Evolutionary conservation across 305 asterid species (phyloP), one percentile per base, ranked within the genome.

Genomic region (Fraxinus baroniana): DNA sequence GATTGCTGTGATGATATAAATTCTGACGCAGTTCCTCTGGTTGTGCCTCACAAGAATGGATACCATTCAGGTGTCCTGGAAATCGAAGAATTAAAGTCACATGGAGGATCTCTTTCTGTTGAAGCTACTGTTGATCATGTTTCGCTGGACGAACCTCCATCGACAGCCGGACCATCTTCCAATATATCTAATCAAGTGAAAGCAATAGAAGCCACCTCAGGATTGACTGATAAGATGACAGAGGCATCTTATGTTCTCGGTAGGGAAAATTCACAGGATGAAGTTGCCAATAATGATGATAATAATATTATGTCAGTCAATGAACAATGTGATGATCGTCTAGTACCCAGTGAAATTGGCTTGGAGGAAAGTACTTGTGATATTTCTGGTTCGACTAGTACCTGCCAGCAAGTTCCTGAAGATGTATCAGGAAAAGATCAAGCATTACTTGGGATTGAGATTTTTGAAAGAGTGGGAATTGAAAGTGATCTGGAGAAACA

Each of bases 41-140:
- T 80, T 84, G 87, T 72, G 74, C 80, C 81, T 20, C 88, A 78
- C 85, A 93, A 87, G 89, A 89, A 89, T 60, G 93, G 86, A 24
- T 73, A 79, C 84, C 89, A 86, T 85, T 82, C 87, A 7, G 84
- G 83, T 86, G 87, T 84, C 80, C 35, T 80, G 83, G 89, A 84
- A 60, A 86, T 80, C 82, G 80, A 84, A 82, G 89, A 87, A 80
- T 55, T 84, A 52, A 82, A 77, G 70, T 83, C 78, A 72, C 87
- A 80, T 72, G 91, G 84, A 74, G 82, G 85, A 72, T 84, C 88
- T 83, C 87, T 87, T 74, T 64, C 76, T 20, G 41, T 64, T 52
- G 86, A 84, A 64, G 86, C 80, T 83, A 39, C 87, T 37, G 2
- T 20, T 52, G 94, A 83, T 81, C 83, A 73, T 41, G 76, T 60